A percentile compares a stretch with the other conserved stretches of the same genome.
phyloP scores from a whole-genome alignment of 2,329 filamentous ascomycete species.

The Cladosporium phlei region DNA sequence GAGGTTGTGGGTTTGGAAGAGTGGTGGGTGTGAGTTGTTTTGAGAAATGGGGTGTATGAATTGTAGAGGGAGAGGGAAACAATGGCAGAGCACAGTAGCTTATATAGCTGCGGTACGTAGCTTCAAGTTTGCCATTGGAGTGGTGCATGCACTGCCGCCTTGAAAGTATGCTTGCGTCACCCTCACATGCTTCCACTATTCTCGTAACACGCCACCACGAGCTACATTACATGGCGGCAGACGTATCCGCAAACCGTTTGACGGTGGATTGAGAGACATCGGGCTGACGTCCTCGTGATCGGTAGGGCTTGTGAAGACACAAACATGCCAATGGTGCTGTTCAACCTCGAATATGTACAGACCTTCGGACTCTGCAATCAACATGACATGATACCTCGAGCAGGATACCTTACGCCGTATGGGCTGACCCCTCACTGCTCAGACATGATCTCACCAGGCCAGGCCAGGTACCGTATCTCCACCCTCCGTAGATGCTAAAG shows the following conservation, averaged over 20 bases:
- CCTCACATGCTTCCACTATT: constrained; percentile 7
- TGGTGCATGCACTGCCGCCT: not conserved
- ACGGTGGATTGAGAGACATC: too few species aligned
- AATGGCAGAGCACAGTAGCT: not conserved
- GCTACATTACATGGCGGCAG: constrained; percentile 1
- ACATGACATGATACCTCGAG: too few species aligned
- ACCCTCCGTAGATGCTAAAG: too few species aligned
- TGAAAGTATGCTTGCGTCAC: constrained; percentile 9
- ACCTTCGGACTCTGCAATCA: too few species aligned
- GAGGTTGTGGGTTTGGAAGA: not conserved
- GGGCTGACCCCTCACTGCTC: too few species aligned
- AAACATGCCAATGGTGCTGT: too few species aligned
- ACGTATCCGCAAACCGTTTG: constrained; percentile 4
- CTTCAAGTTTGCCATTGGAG: constrained; percentile 8
- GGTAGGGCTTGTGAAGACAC: too few species aligned
- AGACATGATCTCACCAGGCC: too few species aligned
- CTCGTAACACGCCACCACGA: not conserved
- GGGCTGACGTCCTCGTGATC: too few species aligned
- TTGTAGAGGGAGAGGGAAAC: not conserved
- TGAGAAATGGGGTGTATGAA: not conserved
- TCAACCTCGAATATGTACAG: too few species aligned
- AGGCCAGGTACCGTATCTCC: too few species aligned
- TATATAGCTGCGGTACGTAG: constrained; percentile 9
- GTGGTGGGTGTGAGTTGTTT: not conserved
- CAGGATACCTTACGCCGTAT: too few species aligned